Percentiles rank a stretch among this genome's conserved stretches.
These are phyloP conservation scores for Fusarium robinianum DNA, from an alignment of 2,329 filamentous ascomycete species.

Conservation along the genomic window DNA sequence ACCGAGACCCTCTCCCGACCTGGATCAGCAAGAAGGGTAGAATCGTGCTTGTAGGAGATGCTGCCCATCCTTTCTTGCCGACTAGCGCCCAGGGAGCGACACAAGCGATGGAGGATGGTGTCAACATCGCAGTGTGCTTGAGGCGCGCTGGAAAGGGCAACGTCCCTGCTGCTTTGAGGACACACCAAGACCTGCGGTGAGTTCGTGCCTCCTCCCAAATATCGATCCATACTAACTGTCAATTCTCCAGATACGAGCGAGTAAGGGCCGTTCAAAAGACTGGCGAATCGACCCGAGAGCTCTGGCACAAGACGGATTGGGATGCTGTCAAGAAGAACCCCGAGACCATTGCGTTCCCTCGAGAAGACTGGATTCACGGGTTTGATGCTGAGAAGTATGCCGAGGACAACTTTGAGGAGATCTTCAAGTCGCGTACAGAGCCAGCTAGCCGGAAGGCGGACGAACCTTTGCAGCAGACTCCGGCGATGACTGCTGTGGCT, in stretches of 20 bases:
- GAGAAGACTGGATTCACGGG: constrained; percentile 30
- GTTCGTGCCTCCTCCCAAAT: too few species aligned
- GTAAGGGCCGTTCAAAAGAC: constrained; percentile 30
- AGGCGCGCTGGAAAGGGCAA: constrained; percentile 1
- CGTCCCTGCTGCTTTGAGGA: constrained; percentile 16
- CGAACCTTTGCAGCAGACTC: too few species aligned
- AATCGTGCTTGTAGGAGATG: constrained; percentile 5
- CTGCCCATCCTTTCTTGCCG: constrained; percentile 11
- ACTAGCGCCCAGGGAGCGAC: constrained; percentile 13
- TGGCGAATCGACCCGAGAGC: constrained; percentile 25
- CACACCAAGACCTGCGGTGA: constrained; percentile 25
- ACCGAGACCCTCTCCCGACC: constrained; percentile 53
- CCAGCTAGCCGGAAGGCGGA: too few species aligned
- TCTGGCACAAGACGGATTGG: constrained; percentile 34
- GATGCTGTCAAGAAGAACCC: constrained; percentile 22
- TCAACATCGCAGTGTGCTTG: constrained; percentile 6
- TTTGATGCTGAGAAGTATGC: constrained; percentile 29
- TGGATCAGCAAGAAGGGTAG: constrained; percentile 40
- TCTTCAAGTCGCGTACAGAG: neutral
- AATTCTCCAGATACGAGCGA: constrained; percentile 18
- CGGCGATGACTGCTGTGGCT: too few species aligned
- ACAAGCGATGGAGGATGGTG: constrained; percentile 15
- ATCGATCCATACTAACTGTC: fast-evolving
- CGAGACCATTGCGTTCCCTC: constrained; percentile 17
- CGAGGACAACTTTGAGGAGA: constrained; percentile 23